Conservation (phyloP, 169 alveolate genomes). For the Plasmodium gonderi region DNA sequence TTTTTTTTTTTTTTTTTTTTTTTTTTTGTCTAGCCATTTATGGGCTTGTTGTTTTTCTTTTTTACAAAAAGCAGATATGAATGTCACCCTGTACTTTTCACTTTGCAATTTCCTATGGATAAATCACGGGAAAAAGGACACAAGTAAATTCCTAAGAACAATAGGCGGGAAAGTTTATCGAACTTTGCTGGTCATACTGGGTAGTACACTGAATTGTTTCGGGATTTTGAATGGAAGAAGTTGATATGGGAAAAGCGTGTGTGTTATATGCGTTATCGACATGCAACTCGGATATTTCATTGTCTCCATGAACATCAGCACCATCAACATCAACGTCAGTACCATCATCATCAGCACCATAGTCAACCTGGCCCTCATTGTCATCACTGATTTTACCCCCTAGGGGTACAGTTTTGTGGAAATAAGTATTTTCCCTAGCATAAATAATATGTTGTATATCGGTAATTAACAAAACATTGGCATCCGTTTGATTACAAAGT, state of each 20-base stretch:
- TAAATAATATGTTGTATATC: conserved; percentile 68
- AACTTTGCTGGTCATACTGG: neutral
- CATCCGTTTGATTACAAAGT: conserved; percentile 86
- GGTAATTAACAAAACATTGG: conserved; percentile 15
- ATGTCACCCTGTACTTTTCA: too few species aligned
- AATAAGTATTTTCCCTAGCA: conserved; percentile 71
- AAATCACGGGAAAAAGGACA: neutral
- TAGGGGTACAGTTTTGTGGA: conserved; percentile 43
- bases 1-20: too few species aligned
- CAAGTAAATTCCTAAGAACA: neutral
- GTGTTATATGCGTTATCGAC: neutral
- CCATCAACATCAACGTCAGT: neutral
- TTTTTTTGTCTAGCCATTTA: neutral
- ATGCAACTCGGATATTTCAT: neutral
- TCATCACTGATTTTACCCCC: conserved; percentile 1
- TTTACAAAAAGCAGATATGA: neutral
- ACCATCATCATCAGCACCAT: neutral
- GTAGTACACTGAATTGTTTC: neutral
- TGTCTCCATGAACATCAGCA: neutral
- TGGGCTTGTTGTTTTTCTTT: neutral
- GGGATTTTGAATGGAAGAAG: neutral
- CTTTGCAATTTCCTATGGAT: neutral
- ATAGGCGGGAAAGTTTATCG: neutral
- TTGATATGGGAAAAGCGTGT: neutral
- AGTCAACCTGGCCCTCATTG: neutral